Conservation (phyloP, 495 filamentous ascomycete genomes). For the Xylaria castorea region DNA sequence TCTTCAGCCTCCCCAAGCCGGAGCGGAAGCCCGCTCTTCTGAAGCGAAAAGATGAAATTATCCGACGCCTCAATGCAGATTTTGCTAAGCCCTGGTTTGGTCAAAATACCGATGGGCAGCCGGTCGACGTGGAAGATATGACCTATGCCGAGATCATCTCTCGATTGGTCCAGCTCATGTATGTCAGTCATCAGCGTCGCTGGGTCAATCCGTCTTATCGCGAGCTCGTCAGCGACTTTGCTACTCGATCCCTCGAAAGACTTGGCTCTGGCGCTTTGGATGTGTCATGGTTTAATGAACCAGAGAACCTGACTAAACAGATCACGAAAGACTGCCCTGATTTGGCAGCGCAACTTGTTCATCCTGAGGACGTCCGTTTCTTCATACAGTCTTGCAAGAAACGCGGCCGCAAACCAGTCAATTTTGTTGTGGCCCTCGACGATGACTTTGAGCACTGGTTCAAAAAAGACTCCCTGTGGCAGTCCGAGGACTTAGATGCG, state of each 20-base stretch:
- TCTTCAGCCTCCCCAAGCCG: conserved; percentile 82
- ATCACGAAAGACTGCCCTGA: conserved; percentile 73
- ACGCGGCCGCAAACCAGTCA: conserved; percentile 81
- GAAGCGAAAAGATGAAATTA: conserved; percentile 82
- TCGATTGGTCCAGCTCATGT: conserved; percentile 86
- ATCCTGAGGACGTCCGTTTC: conserved; percentile 84
- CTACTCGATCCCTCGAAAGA: conserved; percentile 79
- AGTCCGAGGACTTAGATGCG: conserved; percentile 84
- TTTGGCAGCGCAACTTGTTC: conserved; percentile 74
- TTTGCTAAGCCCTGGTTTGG: conserved; percentile 92
- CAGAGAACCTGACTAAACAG: conserved; percentile 67
- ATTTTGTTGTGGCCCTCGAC: conserved; percentile 80
- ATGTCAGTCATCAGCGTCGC: conserved; percentile 76
- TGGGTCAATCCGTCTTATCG: conserved; percentile 82
- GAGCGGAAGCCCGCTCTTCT: conserved; percentile 79
- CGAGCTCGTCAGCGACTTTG: conserved; percentile 77
- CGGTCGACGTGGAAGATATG: conserved; percentile 86
- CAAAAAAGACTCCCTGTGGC: conserved; percentile 91
- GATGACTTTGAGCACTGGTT: conserved; percentile 89
- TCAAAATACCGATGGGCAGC: conserved; percentile 70
- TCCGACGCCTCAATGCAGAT: conserved; percentile 83
- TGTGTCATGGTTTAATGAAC: conserved; percentile 70
- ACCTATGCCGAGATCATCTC: conserved; percentile 82
- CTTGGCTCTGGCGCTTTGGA: conserved; percentile 64
- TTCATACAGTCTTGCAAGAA: conserved; percentile 81